Conservation (phyloP, 169 alveolate genomes). For the Cystoisospora suis region DNA sequence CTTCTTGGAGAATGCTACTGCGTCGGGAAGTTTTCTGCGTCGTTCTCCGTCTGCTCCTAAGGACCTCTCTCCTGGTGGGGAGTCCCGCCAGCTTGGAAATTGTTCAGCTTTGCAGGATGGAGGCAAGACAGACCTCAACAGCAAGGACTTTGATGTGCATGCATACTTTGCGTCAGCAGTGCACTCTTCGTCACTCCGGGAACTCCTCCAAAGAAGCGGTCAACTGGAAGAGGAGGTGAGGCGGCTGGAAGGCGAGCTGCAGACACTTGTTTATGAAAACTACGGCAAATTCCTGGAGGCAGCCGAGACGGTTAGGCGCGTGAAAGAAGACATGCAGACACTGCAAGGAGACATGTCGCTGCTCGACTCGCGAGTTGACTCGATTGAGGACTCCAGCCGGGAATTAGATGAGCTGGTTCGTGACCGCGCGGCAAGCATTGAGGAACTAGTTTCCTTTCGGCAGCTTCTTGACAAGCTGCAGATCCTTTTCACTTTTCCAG, state of each 20-base stretch:
- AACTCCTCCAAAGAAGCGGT: slow-evolving; percentile 36
- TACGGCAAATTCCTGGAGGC: slow-evolving; percentile 87
- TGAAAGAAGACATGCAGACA: slow-evolving; percentile 69
- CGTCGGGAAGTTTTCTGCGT: too few species aligned
- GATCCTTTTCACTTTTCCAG: slow-evolving; percentile 43
- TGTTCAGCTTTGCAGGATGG: too few species aligned
- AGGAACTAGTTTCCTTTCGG: slow-evolving; percentile 52
- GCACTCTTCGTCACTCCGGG: slow-evolving; percentile 16
- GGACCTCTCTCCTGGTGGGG: too few species aligned
- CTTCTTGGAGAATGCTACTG: too few species aligned
- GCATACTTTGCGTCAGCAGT: slow-evolving; percentile 59
- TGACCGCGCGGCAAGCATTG: slow-evolving; percentile 44
- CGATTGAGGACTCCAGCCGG: slow-evolving; percentile 53
- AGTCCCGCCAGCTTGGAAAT: neutral
- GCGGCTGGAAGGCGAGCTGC: slow-evolving; percentile 79
- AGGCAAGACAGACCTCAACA: slow-evolving; percentile 22
- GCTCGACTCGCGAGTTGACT: slow-evolving; percentile 36
- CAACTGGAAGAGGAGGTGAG: slow-evolving; percentile 71
- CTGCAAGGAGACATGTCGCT: slow-evolving; percentile 69
- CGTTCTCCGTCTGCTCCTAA: too few species aligned
- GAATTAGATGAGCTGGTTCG: slow-evolving; percentile 24
- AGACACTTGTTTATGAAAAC: slow-evolving; percentile 87
- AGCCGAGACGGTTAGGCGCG: slow-evolving; percentile 81
- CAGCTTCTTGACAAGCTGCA: slow-evolving; percentile 54
- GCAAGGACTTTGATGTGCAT: slow-evolving; percentile 48